Percentiles rank a stretch among this genome's conserved stretches.
Conservation (phyloP, 1,284 basidiomycete genomes). For the Pisolithus thermaeus region DNA sequence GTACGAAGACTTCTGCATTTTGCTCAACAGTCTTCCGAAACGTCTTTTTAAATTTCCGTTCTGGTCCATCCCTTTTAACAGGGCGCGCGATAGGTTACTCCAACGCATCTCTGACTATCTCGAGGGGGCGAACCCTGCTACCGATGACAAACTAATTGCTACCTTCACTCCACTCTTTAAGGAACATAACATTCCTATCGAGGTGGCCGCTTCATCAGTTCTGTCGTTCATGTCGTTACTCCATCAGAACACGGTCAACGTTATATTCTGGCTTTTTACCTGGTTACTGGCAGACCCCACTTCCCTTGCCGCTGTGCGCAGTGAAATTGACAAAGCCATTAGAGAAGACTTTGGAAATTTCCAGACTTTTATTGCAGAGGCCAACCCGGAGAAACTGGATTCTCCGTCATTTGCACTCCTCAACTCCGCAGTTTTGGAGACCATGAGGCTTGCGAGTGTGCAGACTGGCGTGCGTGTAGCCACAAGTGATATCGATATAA, state of each 20-base stretch:
- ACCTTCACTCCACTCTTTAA: conserved; percentile 14
- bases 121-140: conserved; percentile 5
- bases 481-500: conserved; percentile 15
- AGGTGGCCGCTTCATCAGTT: conserved; percentile 16
- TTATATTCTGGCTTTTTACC: conserved; percentile 14
- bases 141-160: conserved; percentile 8
- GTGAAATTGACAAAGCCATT: conserved; percentile 16
- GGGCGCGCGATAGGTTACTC: conserved; percentile 11
- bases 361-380: conserved; percentile 9
- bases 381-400: conserved; percentile 12
- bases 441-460: conserved; percentile 17
- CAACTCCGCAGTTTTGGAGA: conserved; percentile 26
- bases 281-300: conserved; percentile 13
- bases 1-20: conserved; percentile 18
- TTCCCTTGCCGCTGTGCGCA: conserved; percentile 13
- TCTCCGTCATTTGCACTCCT: conserved; percentile 15
- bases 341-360: conserved; percentile 8
- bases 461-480: conserved; percentile 14
- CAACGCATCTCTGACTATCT: conserved; percentile 12
- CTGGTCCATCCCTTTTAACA: conserved; percentile 13
- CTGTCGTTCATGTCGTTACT: conserved; percentile 20
- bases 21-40: conserved; percentile 16
- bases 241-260: conserved; percentile 20
- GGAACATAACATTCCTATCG: conserved; percentile 13
- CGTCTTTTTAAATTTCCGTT: conserved; percentile 14